Evolutionary conservation across 495 filamentous ascomycete species (phyloP).

Genomic region (Daldinia grandis): DNA sequence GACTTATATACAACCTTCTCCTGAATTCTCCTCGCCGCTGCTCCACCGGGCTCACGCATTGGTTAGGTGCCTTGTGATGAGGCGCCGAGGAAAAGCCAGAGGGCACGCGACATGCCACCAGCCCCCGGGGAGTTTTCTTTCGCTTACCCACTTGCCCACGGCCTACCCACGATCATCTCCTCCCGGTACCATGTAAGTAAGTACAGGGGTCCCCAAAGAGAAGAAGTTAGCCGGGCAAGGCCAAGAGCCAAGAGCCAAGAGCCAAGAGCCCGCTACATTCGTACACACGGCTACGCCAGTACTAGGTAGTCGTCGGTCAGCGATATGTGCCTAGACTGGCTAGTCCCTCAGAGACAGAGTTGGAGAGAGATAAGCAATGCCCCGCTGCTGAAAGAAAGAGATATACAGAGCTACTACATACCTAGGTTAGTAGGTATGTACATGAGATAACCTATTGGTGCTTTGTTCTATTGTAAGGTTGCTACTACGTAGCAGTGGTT

Average conservation of each 20-base stretch:
- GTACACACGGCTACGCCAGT: not conserved
- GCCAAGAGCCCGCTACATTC: constrained; percentile 3
- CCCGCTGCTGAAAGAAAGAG: constrained; percentile 1
- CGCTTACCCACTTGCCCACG: constrained; percentile 5
- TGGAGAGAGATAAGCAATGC: constrained; percentile 35
- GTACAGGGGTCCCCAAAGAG: not conserved
- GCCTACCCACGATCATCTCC: not conserved
- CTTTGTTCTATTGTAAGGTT: constrained; percentile 6
- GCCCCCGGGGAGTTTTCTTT: not conserved
- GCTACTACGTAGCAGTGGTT: constrained; percentile 22
- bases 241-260: not conserved
- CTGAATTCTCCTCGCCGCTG: constrained; percentile 9
- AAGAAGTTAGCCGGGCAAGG: not conserved
- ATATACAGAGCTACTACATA: not conserved
- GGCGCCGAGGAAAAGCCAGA: constrained; percentile 33
- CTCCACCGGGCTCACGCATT: constrained; percentile 12
- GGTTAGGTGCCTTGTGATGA: constrained; percentile 20
- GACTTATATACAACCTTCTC: constrained; percentile 30
- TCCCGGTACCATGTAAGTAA: not conserved
- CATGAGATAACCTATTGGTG: not conserved
- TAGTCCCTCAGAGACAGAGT: constrained; percentile 1
- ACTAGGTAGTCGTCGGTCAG: constrained; percentile 30
- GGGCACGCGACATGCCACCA: constrained; percentile 28
- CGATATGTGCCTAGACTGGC: constrained; percentile 23
- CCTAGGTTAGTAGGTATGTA: not conserved